Base-by-base conservation (phyloP, 768 basidiomycete species). In the Lactarius pseudohatsudake region DNA sequence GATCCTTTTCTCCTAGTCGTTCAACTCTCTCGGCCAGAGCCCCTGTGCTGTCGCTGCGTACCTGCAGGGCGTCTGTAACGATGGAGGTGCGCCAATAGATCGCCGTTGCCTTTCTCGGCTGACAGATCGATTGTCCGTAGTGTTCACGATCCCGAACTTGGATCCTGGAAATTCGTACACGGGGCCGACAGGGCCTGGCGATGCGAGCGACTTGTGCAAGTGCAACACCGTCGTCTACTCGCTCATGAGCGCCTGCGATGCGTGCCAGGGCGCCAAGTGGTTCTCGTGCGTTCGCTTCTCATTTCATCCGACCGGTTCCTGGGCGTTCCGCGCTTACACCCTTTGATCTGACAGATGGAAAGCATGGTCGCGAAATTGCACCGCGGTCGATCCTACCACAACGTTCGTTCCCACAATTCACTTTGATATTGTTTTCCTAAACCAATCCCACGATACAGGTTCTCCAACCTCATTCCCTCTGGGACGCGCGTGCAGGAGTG, bases 161-260 rank as follows among this genome's bases (percentile, higher is more conserved):
- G 10, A 9, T 5, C 4, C 50, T 6, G 53, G 50, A 1, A 26
- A 59, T 45, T 67, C 66, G 38, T 64, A 67, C 45, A 28, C 43
- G 28, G 66, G 66, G 3, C 62, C 66, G 7, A 56, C 41, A 1
- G 66, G 62, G 74, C 76, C 73, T 65, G 59, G n/a, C 30, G 53
- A 61, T 57, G 43, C 74, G 38, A 20, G 64, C 64, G 74, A 78
- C 58, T 7, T 26, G 16, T 77, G 77, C 68, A 67, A 73, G 43
- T 79, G 77, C 66, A 76, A 74, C 28, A 71, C 71, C 15, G 74
- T 75, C n/a, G 72, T 77, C 15, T 79, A 77, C 65, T 75, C 74
- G 11, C 71, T 79, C 9, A 70, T 76, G 38, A 73, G 76, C 53
- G 77, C 77, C 26, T 79, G 78, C 66, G 74, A 66, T 22, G 73